Evolutionary conservation across 2,329 filamentous ascomycete species (phyloP).

Genomic region (Rutstroemia sp.): DNA sequence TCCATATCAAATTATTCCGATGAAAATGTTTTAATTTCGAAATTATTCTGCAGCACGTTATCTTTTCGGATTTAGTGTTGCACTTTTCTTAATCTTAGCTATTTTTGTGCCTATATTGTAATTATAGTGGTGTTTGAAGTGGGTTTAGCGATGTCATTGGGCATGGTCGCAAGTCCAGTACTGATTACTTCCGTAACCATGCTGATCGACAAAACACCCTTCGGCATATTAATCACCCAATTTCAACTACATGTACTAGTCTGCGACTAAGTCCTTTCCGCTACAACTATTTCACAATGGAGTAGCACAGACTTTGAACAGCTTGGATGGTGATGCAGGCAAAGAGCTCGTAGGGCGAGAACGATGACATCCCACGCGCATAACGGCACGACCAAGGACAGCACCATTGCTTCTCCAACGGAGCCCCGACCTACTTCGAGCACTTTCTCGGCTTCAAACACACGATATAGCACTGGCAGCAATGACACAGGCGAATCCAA

Average conservation of each 20-base stretch:
- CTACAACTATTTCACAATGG: conserved; percentile 9
- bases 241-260: not conserved
- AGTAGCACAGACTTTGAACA: conserved; percentile 1
- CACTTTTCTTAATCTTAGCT: too few species aligned
- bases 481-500: conserved; percentile 42
- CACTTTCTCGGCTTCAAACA: conserved; percentile 16
- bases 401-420: conserved; percentile 17
- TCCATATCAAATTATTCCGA: too few species aligned
- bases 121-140: too few species aligned
- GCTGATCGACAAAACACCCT: too few species aligned
- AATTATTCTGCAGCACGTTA: too few species aligned
- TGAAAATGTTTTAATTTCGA: too few species aligned
- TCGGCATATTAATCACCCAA: too few species aligned
- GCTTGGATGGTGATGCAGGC: conserved; percentile 10
- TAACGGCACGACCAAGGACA: conserved; percentile 18
- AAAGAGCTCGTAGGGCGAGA: conserved; percentile 11
- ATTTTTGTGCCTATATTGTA: too few species aligned
- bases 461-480: conserved; percentile 32
- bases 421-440: conserved; percentile 19
- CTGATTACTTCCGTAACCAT: too few species aligned
- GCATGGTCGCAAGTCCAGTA: too few species aligned
- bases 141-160: too few species aligned
- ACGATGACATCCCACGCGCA: conserved; percentile 22
- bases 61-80: too few species aligned
- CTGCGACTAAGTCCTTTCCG: not conserved